Base-by-base conservation (phyloP, 2,329 filamentous ascomycete genomes). In the Anisogramma anomala region DNA sequence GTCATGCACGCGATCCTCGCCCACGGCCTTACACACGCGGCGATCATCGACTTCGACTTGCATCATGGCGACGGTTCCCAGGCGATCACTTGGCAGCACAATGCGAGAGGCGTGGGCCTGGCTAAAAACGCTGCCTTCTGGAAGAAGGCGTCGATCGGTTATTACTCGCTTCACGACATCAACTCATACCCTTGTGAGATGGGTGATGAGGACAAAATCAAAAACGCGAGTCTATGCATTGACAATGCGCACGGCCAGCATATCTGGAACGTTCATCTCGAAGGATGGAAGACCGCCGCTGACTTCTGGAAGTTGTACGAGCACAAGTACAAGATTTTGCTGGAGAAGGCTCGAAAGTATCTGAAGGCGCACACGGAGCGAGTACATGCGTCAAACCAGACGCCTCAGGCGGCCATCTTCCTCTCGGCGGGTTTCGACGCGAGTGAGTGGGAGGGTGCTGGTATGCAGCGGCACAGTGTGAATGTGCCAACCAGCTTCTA, bases 401-500 rank as follows among this genome's bases (percentile, higher is more conserved):
- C 66, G 18, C 82, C 87, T 3, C 89, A 82, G 53, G 84, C 84
- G 2, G 89, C 85, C 25, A 87, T 98, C 33, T 98, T 98, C 63
- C 65, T 98, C 36, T 96, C 89, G 33, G 88, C 91, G 2, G 93
- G 91, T 0, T 98, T 98, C 50, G 91, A 98, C 62, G 91, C 91
- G 3, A 95, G 88, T 55, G 87, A 98, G 57, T 93, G 84, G 79
- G 91, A 98, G 59, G 79, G 83, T 14, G 69, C 74, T 3, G 86
- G 85, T 3, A 98, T 98, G 91, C 91, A 98, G 61, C 75, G 91
- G 34, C 91, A 98, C 60, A 82, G 84, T 43, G 88, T 94, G 53
- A 94, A 94, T 55, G 91, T 98, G 2, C 89, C 91, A 0, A 98
- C 89, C 0, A 85, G 89, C 39, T 98, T 98, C 58, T 98, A 96